Evolutionary conservation across 768 basidiomycete genomes (phyloP).

Genomic region (Naganishia antarctica): DNA sequence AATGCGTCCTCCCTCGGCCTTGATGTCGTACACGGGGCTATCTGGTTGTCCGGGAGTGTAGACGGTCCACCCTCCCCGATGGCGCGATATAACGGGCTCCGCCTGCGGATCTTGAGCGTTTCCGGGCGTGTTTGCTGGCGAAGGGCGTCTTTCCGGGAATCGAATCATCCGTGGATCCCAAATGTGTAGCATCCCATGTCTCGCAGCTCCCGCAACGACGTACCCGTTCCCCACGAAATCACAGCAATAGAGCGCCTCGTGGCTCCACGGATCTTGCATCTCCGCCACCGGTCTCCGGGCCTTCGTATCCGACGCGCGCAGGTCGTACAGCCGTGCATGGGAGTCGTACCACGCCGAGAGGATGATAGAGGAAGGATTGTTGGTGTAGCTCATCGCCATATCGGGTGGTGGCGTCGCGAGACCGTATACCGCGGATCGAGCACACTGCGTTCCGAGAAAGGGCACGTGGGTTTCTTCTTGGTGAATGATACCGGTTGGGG

Average conservation of each 20-base stretch:
- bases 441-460: not conserved
- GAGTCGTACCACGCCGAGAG: conserved; percentile 31
- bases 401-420: conserved; percentile 3
- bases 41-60: conserved; percentile 24
- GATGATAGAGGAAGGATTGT: conserved; percentile 19
- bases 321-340: conserved; percentile 25
- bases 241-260: conserved; percentile 26
- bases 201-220: conserved; percentile 18
- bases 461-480: not conserved
- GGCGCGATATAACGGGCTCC: not conserved
- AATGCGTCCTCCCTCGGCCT: conserved; percentile 25
- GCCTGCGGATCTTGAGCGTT: conserved; percentile 12
- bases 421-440: conserved; percentile 26
- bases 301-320: conserved; percentile 10
- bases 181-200: conserved; percentile 25
- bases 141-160: too few relatives aligned
- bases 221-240: conserved; percentile 19
- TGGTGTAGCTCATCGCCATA: conserved; percentile 18
- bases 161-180: conserved; percentile 26
- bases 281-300: conserved; percentile 9
- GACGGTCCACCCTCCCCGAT: conserved; percentile 21
- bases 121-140: too few relatives aligned
- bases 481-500: not conserved
- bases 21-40: conserved; percentile 26
- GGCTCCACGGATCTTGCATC: conserved; percentile 26